Conservation (phyloP, 371 early-diverging fungal genomes). For the Zychaea mexicana region DNA sequence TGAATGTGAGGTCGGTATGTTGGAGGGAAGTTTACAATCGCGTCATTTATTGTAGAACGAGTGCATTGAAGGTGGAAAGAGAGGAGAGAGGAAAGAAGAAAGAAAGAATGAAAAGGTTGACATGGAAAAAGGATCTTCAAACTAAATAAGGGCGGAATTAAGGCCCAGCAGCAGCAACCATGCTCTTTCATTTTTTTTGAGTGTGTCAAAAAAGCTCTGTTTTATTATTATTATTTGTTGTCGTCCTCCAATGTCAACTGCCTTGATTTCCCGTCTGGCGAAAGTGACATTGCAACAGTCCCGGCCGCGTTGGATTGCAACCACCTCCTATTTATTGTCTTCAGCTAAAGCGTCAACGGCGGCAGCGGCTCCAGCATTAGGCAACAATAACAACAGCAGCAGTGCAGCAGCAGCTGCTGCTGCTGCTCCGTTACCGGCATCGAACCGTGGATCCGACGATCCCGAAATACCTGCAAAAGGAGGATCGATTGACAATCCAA, state of each 20-base stretch:
- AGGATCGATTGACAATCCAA: neutral
- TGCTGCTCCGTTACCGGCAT: neutral
- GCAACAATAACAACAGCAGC: neutral
- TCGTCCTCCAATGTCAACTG: constrained; percentile 7
- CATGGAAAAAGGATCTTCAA: no score
- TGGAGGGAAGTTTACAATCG: neutral
- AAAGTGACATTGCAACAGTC: neutral
- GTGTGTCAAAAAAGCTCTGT: neutral
- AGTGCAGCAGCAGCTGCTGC: neutral
- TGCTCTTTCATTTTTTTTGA: no score
- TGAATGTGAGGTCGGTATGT: neutral
- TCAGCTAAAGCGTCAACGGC: neutral
- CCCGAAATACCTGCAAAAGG: neutral
- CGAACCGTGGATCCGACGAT: neutral
- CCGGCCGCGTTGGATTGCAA: neutral
- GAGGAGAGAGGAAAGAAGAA: no score
- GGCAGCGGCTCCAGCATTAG: neutral
- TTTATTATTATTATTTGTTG: neutral
- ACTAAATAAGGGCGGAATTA: no score
- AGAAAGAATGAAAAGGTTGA: no score
- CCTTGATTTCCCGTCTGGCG: constrained; percentile 7
- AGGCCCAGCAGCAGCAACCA: no score
- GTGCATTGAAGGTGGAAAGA: no score
- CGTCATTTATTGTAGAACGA: constrained; percentile 4
- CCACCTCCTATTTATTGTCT: neutral